Evolutionary conservation across 306 rosid species (phyloP), one percentile per base, ranked within the genome.

Genomic region (Canavalia gladiata): DNA sequence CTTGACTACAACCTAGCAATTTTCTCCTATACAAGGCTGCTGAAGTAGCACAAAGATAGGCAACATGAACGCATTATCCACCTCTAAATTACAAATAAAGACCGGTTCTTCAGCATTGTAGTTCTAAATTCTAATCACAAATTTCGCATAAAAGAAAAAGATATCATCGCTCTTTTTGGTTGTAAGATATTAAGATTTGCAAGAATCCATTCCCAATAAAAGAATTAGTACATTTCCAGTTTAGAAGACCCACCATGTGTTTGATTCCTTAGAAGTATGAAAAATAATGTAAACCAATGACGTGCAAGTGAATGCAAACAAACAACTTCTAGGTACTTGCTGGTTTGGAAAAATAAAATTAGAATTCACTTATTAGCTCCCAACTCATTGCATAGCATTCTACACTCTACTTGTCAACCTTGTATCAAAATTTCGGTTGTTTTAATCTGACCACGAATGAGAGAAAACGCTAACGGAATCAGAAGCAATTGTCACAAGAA

Each of bases 91-190:
- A 58, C 39, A 0, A 30, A 25, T 1, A 29, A 6, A 25, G 3
- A 25, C 60, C 60, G 1, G 37, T 28, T 57, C 37, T 1, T 57
- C 13, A 29, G 11, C 25, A 18, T 72, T 4, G 4, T 54, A 68
- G 76, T 35, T 72, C 47, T n/a, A 8, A 4, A 59, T n/a, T 59
- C 18, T 59, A 72, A 12, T 18, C 25, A 8, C 63, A 11, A 73
- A 72, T 72, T 52, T 72, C 34, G 9, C 12, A 28, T 52, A 18
- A 72, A 35, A n/a, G 49, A 60, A 72, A 18, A 52, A 52, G 30
- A 46, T 68, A 9, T 8, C 4, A 11, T 49, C 3, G 2, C 58
- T 2, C 37, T 68, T 68, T 43, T 10, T 46, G 31, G 56, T 2
- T 11, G 29, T 2, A 18, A 10, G n/a, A 49, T 49, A 49, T n/a